phyloP scores from a whole-genome alignment of 129 eudicot species.

The Flaveria linearis region DNA sequence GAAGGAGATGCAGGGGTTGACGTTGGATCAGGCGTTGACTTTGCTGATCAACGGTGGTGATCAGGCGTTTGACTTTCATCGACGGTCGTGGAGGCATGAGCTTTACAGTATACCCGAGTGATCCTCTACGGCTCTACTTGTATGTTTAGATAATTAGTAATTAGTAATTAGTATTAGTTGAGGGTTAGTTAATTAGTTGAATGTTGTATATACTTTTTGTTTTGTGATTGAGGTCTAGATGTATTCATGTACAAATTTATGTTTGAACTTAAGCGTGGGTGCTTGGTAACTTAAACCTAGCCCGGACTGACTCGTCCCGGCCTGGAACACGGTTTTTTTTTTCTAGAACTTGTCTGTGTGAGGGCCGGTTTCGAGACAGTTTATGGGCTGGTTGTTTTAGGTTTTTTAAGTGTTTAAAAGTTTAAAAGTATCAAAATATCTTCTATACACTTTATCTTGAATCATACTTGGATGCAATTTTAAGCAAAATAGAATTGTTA shows the following conservation, averaged over 20 bases:
- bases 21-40: slow-evolving; percentile 43
- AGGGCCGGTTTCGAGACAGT: too few species aligned
- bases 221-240: background rate
- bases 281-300: background rate
- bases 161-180: too few species aligned
- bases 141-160: background rate
- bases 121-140: background rate
- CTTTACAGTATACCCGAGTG: slow-evolving; percentile 57
- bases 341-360: too few species aligned
- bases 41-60: slow-evolving; percentile 43
- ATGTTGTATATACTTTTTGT: background rate
- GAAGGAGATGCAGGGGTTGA: slow-evolving; percentile 41
- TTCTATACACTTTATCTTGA: too few species aligned
- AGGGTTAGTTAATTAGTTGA: background rate
- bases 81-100: slow-evolving; percentile 57
- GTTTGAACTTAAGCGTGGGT: background rate
- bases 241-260: background rate
- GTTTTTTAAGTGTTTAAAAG: too few species aligned
- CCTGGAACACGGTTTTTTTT: too few species aligned
- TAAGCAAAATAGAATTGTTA: too few species aligned
- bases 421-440: too few species aligned
- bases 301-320: background rate
- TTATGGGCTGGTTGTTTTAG: too few species aligned
- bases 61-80: slow-evolving; percentile 29
- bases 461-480: too few species aligned